Base-by-base conservation (phyloP, 345 rosid genomes). In the Theobroma cacao region DNA sequence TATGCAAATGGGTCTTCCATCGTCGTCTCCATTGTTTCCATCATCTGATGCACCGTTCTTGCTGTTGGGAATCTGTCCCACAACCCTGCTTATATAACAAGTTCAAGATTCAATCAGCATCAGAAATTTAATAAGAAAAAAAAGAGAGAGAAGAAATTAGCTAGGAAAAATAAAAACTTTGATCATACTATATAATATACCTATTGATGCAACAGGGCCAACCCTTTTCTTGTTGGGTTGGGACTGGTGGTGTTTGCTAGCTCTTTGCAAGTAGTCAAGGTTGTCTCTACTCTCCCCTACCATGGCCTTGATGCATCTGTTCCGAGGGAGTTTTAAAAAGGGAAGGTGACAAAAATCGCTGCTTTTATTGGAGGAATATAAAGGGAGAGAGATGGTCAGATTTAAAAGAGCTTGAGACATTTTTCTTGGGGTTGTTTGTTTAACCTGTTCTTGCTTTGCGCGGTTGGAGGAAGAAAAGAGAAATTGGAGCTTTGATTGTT, bases 21-120 rank as follows among this genome's bases (percentile, higher is more conserved):
- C 55, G 88, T 58, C 72, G 85, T 84, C 22, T 91, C 95, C 91
- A 89, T 91, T 11, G 94, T 86, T 70, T 91, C 93, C 87, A 89
- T 88, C 90, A 90, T 89, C 75, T 89, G 87, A 74, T 88, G 87
- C 59, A 87, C 94, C 61, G 91, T 88, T 82, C 86, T 89, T 1
- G 86, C 88, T 4, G 90, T 81, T 24, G 94, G 89, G 74, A 86
- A 91, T 67, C 90, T 74, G 75, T 83, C 86, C 89, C 84, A 80
- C 74, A 84, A 63, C 36, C 84, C 86, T 90, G 83, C 56, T 50
- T 48, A 48, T 9, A 61, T 41, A 33, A 4, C 17, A 15, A 65
- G 61, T 41, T 73, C 69, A 52, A 77, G 20, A 40, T 40, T 30
- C 7, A 41, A 22, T 22, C 7, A 58, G 47, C 24, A 20, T 65